A percentile compares a stretch with the other conserved stretches of the same genome.
phyloP scores from a whole-genome alignment of 257 asterid species.

The Gentiana straminea region DNA sequence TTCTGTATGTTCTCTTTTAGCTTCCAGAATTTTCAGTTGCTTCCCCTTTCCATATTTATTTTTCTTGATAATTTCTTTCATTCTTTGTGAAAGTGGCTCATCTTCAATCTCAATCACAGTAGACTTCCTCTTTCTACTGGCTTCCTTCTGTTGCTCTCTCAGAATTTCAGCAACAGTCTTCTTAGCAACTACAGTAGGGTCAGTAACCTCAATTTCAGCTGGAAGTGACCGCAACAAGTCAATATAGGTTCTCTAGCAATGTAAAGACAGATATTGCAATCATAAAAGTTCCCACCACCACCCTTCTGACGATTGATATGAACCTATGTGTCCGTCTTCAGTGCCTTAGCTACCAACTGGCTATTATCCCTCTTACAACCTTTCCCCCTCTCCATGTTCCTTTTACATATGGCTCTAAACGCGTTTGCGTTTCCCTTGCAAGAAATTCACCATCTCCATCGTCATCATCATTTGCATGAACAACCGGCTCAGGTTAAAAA shows the following conservation, averaged over 20 bases:
- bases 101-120: too few relatives aligned
- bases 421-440: conserved; percentile 13
- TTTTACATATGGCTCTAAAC: conserved; percentile 12
- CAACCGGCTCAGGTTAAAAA: conserved; percentile 17
- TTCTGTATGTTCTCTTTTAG: too few relatives aligned
- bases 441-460: conserved; percentile 14
- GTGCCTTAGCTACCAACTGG: conserved; percentile 69
- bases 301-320: conserved; percentile 41
- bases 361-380: conserved; percentile 67
- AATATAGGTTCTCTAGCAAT: conserved; percentile 33
- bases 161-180: too few relatives aligned
- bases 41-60: too few relatives aligned
- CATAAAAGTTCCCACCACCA: conserved; percentile 30
- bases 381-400: conserved; percentile 29
- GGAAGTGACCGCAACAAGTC: conserved; percentile 39
- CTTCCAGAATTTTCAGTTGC: too few relatives aligned
- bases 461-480: conserved; percentile 11
- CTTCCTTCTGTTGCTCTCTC: too few relatives aligned
- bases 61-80: too few relatives aligned
- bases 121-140: too few relatives aligned
- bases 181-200: too few relatives aligned
- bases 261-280: conserved; percentile 31
- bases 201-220: too few relatives aligned
- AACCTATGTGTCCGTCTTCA: conserved; percentile 40
- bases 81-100: too few relatives aligned